Evolutionary conservation across 2,329 filamentous ascomycete species (phyloP).

Genomic region (Claviceps citrina): DNA sequence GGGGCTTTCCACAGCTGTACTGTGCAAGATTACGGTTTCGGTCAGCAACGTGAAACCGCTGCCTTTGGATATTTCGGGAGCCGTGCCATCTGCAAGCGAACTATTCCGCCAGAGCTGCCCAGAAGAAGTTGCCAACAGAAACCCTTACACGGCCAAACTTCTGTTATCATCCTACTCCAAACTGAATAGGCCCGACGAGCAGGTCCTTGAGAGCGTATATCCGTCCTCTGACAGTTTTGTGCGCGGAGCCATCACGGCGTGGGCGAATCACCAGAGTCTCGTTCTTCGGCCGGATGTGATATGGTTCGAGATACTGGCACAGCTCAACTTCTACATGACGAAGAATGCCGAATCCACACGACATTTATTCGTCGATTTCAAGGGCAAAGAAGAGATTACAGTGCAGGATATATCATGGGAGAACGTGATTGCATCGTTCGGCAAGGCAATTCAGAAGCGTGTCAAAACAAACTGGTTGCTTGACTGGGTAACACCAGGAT

Average conservation of each 20-base stretch:
- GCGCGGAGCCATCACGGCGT: conserved; percentile 29
- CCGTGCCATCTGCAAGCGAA: conserved; percentile 15
- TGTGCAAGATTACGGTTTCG: conserved; percentile 11
- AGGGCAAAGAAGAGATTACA: conserved; percentile 25
- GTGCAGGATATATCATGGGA: conserved; percentile 14
- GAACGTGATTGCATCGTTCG: conserved; percentile 17
- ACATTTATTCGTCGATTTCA: conserved; percentile 29
- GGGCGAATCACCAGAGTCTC: conserved; percentile 34
- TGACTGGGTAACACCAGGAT: conserved; percentile 27
- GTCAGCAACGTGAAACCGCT: conserved; percentile 15
- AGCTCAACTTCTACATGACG: conserved; percentile 36
- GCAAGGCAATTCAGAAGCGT: conserved; percentile 24
- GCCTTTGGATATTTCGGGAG: conserved; percentile 10
- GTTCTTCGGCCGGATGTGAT: conserved; percentile 37
- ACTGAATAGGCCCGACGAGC: conserved; percentile 6
- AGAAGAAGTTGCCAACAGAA: conserved; percentile 14
- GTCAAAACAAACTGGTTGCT: conserved; percentile 25
- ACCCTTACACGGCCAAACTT: conserved; percentile 12
- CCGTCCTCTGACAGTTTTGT: conserved; percentile 26
- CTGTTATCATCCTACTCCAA: conserved; percentile 17
- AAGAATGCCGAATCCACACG: conserved; percentile 30
- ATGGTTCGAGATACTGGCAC: conserved; percentile 38
- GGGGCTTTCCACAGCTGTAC: conserved; percentile 3
- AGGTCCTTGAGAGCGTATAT: conserved; percentile 11
- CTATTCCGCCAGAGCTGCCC: conserved; percentile 19